Evolutionary conservation across 169 alveolate species (phyloP).

Genomic region (Eimeria mitis): DNA sequence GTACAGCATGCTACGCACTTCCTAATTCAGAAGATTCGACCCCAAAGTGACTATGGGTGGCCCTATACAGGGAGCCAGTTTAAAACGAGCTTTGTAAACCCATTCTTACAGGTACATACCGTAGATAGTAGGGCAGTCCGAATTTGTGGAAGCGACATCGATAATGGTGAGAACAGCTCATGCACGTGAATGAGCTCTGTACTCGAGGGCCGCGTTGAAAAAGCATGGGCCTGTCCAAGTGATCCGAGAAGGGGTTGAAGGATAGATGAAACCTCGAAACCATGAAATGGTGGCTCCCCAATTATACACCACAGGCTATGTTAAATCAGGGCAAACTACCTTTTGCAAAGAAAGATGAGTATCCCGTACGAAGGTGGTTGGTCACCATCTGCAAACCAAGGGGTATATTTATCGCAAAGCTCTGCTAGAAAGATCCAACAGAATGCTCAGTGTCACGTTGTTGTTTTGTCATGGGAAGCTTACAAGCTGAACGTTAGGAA

Average conservation of each 20-base stretch:
- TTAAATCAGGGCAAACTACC: neutral
- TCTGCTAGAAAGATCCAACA: neutral
- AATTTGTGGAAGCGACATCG: neutral
- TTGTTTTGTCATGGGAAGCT: neutral
- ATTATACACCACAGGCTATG: neutral
- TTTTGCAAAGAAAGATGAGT: too few relatives aligned
- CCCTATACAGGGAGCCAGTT: neutral
- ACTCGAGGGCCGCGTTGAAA: neutral
- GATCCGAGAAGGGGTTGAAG: neutral
- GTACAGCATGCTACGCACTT: neutral
- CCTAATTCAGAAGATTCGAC: neutral
- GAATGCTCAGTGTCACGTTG: neutral
- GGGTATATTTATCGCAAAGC: neutral
- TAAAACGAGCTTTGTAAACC: neutral
- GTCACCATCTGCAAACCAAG: neutral
- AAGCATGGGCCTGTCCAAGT: neutral
- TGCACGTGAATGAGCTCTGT: neutral
- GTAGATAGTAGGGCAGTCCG: neutral
- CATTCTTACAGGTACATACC: neutral
- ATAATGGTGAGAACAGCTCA: neutral
- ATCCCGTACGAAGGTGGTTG: neutral
- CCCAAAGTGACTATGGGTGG: neutral
- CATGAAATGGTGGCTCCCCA: neutral
- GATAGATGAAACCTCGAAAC: neutral
- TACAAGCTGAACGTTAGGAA: neutral